Percentiles rank a stretch among this genome's conserved stretches.
phyloP scores from a whole-genome alignment of 2,329 filamentous ascomycete species.

The Diaporthe helianthi region DNA sequence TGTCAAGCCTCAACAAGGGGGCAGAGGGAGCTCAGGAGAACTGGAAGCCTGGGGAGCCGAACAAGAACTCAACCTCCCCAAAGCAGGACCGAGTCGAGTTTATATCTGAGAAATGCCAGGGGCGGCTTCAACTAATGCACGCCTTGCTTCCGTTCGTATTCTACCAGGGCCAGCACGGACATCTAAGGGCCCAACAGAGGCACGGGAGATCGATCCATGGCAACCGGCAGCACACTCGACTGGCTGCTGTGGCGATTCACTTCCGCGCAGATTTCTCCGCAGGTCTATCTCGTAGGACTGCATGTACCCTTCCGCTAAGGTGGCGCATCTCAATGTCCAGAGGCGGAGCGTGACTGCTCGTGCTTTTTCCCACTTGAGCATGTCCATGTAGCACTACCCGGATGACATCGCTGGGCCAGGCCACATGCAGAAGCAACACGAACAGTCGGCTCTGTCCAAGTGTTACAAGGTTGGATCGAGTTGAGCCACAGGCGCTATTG shows the following conservation, averaged over 20 bases:
- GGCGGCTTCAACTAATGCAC: not conserved
- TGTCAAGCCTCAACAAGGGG: constrained; percentile 27
- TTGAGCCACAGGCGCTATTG: constrained; percentile 1
- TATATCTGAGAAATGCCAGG: constrained; percentile 14
- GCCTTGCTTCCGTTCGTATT: constrained; percentile 24
- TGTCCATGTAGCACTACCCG: constrained; percentile 13
- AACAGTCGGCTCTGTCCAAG: not conserved
- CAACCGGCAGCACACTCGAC: not conserved
- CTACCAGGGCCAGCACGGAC: constrained; percentile 14
- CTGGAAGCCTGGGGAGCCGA: constrained; percentile 21
- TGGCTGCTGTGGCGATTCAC: constrained; percentile 16
- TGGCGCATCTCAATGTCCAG: constrained; percentile 17
- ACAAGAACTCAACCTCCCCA: not conserved
- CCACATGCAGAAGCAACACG: constrained; percentile 16
- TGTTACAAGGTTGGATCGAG: not conserved
- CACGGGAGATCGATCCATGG: not conserved
- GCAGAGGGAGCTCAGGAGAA: constrained; percentile 24
- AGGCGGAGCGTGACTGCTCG: not conserved
- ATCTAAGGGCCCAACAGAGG: not conserved
- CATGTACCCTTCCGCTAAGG: constrained; percentile 26
- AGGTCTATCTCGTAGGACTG: constrained; percentile 15
- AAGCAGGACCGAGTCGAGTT: constrained; percentile 4
- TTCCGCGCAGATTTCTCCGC: constrained; percentile 24
- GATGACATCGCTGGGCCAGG: not conserved
- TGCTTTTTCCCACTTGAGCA: no score